Base-by-base conservation (phyloP, 2,329 filamentous ascomycete genomes). In the Exophiala aquamarina region DNA sequence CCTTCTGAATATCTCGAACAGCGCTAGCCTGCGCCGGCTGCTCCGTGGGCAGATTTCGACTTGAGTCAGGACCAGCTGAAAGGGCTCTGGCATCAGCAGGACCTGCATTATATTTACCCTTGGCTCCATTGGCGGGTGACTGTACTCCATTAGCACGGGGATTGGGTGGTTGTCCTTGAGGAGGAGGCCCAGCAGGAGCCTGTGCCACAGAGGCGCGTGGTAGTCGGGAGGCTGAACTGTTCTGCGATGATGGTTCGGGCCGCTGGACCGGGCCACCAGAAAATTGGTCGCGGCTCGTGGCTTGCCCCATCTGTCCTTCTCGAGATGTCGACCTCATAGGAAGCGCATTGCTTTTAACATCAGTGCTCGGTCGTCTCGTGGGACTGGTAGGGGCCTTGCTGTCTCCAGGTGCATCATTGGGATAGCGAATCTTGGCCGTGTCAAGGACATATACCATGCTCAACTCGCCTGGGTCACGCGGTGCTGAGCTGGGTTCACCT, bases 361-460 rank as follows among this genome's bases (percentile, higher is more conserved):
- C 58, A 18, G 68, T 74, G 50, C 71, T 74, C 57, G 65, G 64
- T 58, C 66, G 77, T 63, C 64, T 68, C 13, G 53, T 54, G 43
- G 61, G 59, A 5, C 67, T 67, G 66, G n/a, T 33, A 15, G 21
- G 63, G 62, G 46, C 70, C 66, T 37, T 74, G 70, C 7, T 29
- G 66, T 68, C 13, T 64, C 59, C 63, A 49, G 65, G 63, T 47
- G 69, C 66, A 61, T 96, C 91, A 58, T 88, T 92, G 1, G 93
- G 93, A 67, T 98, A 98, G 55, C 93, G 82, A 58, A 98, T 98
- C 70, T 98, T 98, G 38, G 82, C 85, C 7, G 93, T 98, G 67
- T 98, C 93, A 52, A 98, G 75, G 55, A 96, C 80, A 67, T 97
- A 98, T 28, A 89, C 86, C 61, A 95, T 80, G 49, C 87, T 89